Base-by-base conservation (phyloP, 1,284 basidiomycete genomes). In the Porodaedalea pini region DNA sequence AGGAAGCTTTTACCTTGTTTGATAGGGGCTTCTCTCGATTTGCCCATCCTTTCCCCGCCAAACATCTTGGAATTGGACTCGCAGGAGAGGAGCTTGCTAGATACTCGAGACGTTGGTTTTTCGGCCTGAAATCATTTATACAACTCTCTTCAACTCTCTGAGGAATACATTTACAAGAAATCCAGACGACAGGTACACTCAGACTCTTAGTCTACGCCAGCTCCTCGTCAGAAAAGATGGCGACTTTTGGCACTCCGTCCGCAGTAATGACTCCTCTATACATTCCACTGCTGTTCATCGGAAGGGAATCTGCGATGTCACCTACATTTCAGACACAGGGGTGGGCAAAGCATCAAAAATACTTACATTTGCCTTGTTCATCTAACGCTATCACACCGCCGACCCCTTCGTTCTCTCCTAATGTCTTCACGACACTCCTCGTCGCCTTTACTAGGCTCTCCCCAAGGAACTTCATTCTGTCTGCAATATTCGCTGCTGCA, bases 271-370 rank as follows among this genome's bases (percentile, higher is more conserved):
- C 74, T 3, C 90, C 90, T 48, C 90, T 77, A 66, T 90, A 91
- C 90, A 93, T 92, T 2, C 88, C 86, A 19, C 78, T 75, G 60
- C 83, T 85, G 65, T 91, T 91, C 60, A 92, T 67, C 3, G 86
- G 80, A 72, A 87, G 79, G 0, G 84, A 72, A 34, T 88, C 86
- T 89, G 62, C 10, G 31, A n/a, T 10, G 49, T 59, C 55, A 37
- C 11, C 10, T 32, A 50, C 19, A 29, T 43, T 51, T 54, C 7
- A 25, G 8, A 43, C 21, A 25, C 8, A 25, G 34, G 13, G 23
- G 25, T 27, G 15, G 19, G 25, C 21, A 31, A 32, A 36, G 11
- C 4, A 41, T 7, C 6, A 32, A 54, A 11, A 17, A 19, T 6
- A 61, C 73, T 64, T 61, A 83, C 88, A 83, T 61, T 86, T 80